A percentile compares a stretch with the other conserved stretches of the same genome.
phyloP scores from a whole-genome alignment of 208 protist species.

The Trypanosoma cruzi region DNA sequence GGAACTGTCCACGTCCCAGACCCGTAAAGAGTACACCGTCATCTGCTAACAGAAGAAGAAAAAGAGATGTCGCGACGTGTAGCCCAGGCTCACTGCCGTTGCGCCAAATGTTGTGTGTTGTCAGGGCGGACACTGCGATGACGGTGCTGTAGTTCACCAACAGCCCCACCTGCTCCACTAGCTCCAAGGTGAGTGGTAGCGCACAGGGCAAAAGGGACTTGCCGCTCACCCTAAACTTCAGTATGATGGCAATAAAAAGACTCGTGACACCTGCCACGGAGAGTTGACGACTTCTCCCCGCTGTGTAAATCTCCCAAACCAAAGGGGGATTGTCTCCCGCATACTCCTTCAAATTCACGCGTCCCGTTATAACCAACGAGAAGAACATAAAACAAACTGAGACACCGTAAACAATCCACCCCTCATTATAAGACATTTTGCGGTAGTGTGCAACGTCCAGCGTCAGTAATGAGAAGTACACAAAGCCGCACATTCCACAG shows the following conservation, averaged over 20 bases:
- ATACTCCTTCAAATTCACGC: slow-evolving; percentile 21
- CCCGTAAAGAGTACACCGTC: slow-evolving; percentile 59
- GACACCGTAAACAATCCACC: slow-evolving; percentile 29
- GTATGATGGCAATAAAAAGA: slow-evolving; percentile 65
- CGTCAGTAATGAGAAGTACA: slow-evolving; percentile 46
- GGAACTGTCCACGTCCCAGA: slow-evolving; percentile 45
- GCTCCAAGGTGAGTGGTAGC: slow-evolving; percentile 32
- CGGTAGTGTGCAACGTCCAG: slow-evolving; percentile 76
- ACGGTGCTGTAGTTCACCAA: slow-evolving; percentile 62
- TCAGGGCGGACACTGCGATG: slow-evolving; percentile 47
- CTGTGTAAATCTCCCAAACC: slow-evolving; percentile 65
- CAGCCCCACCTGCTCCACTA: slow-evolving; percentile 37
- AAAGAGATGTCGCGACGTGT: slow-evolving; percentile 53
- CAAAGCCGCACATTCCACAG: slow-evolving; percentile 42
- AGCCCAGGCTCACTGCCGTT: slow-evolving; percentile 67
- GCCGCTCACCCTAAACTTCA: slow-evolving; percentile 62
- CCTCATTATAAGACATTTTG: slow-evolving; percentile 31
- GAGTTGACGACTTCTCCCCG: slow-evolving; percentile 57
- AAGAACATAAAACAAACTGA: slow-evolving; percentile 40
- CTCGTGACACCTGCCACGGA: slow-evolving; percentile 47
- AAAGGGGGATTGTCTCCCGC: slow-evolving; percentile 20
- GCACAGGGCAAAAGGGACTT: slow-evolving; percentile 56
- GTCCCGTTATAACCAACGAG: slow-evolving; percentile 19
- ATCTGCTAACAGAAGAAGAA: slow-evolving; percentile 78
- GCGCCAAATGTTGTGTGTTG: slow-evolving; percentile 56